A percentile compares a stretch with the other conserved stretches of the same genome.
phyloP scores from a whole-genome alignment of 1,284 basidiomycete genomes.

The Trametes polyzona region DNA sequence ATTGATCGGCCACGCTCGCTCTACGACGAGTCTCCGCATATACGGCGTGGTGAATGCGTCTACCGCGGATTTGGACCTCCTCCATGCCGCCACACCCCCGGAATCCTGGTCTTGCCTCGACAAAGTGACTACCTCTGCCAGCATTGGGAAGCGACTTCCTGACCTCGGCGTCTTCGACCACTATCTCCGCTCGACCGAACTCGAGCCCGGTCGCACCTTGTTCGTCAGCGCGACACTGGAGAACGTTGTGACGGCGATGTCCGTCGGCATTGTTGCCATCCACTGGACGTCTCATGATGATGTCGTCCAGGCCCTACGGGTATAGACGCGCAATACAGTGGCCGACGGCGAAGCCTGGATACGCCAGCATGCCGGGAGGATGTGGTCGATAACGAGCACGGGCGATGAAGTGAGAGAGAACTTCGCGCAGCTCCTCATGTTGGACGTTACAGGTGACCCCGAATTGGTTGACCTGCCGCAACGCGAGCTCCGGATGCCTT shows the following conservation, averaged over 20 bases:
- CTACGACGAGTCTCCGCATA: slow-evolving; percentile 39
- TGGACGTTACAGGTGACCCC: slow-evolving; percentile 52
- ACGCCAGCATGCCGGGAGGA: slow-evolving; percentile 42
- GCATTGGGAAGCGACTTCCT: slow-evolving; percentile 54
- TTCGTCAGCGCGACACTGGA: slow-evolving; percentile 65
- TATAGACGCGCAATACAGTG: slow-evolving; percentile 49
- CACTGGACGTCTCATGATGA: slow-evolving; percentile 46
- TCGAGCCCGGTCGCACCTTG: slow-evolving; percentile 46
- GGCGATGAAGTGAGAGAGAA: slow-evolving; percentile 50
- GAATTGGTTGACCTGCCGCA: slow-evolving; percentile 45
- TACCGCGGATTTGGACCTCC: slow-evolving; percentile 47
- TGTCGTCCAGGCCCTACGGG: slow-evolving; percentile 47
- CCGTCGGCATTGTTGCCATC: slow-evolving; percentile 56
- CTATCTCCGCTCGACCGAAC: slow-evolving; percentile 45
- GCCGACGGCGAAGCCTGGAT: slow-evolving; percentile 46
- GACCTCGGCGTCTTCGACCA: slow-evolving; percentile 56
- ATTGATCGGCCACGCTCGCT: slow-evolving; percentile 49
- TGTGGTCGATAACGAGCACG: slow-evolving; percentile 50
- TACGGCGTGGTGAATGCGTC: slow-evolving; percentile 64
- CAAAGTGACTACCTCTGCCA: slow-evolving; percentile 50
- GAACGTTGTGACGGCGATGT: slow-evolving; percentile 57
- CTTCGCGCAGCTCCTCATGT: slow-evolving; percentile 58
- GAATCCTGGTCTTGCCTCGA: slow-evolving; percentile 58
- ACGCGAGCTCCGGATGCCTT: slow-evolving; percentile 48
- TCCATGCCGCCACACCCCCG: slow-evolving; percentile 42